These are phyloP conservation scores for Trametes pubescens DNA, from an alignment of 1,284 basidiomycete genomes.

Conservation along the genomic window DNA sequence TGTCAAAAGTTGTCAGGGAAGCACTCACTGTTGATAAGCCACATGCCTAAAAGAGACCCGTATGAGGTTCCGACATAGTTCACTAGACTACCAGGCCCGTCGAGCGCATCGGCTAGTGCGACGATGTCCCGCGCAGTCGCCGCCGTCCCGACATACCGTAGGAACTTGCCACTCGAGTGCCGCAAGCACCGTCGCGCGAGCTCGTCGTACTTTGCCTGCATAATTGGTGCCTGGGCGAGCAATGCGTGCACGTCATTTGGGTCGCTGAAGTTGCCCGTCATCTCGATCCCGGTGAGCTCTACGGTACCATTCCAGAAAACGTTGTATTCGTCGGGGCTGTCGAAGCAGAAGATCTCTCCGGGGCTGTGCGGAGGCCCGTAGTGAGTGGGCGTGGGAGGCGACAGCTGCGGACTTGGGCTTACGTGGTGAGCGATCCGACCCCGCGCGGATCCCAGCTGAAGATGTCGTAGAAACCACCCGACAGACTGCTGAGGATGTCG, in stretches of 20 bases:
- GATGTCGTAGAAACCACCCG: conserved; percentile 16
- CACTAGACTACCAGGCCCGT: conserved; percentile 20
- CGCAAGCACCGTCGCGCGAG: conserved; percentile 6
- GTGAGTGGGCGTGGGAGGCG: background rate
- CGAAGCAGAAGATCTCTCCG: conserved; percentile 17
- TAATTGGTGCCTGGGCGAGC: conserved; percentile 11
- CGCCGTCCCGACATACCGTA: conserved; percentile 24
- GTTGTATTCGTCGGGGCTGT: conserved; percentile 8
- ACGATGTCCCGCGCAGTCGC: conserved; percentile 26
- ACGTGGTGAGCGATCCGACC: conserved; percentile 18
- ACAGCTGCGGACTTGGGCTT: background rate
- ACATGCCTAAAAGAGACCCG: conserved; percentile 21
- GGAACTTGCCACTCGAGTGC: conserved; percentile 3
- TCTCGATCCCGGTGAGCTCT: conserved; percentile 12
- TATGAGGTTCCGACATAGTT: conserved; percentile 21
- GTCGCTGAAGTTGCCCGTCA: conserved; percentile 14
- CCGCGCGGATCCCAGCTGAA: conserved; percentile 21
- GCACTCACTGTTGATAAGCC: conserved; percentile 27
- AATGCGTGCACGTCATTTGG: conserved; percentile 5
- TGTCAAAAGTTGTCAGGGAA: background rate
- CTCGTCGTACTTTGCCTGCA: conserved; percentile 20
- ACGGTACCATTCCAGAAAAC: conserved; percentile 21
- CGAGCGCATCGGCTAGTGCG: conserved; percentile 21
- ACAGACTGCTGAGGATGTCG: conserved; percentile 8
- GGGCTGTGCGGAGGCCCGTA: background rate